phyloP scores from a whole-genome alignment of 208 protist species.

The Leishmania turanica region DNA sequence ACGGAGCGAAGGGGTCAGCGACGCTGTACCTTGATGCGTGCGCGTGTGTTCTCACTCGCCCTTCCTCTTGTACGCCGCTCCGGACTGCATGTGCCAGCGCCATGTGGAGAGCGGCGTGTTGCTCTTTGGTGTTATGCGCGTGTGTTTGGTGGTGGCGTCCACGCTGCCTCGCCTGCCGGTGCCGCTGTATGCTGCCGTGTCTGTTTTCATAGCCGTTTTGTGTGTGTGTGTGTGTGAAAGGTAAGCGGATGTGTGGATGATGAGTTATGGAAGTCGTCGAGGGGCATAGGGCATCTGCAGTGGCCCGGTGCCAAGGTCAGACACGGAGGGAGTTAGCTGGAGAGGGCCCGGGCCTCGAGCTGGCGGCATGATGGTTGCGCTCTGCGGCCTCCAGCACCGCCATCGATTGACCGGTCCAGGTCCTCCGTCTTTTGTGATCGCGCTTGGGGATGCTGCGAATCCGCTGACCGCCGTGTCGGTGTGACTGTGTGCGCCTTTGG shows the following conservation, averaged over 20 bases:
- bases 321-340: neutral
- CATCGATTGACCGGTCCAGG: neutral
- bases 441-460: neutral
- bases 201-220: neutral
- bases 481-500: neutral
- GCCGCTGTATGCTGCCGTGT: neutral
- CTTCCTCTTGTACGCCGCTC: neutral
- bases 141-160: neutral
- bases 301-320: neutral
- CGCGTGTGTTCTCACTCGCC: neutral
- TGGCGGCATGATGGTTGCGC: neutral
- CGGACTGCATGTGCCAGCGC: neutral
- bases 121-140: neutral
- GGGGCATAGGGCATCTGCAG: neutral
- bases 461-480: neutral
- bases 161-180: neutral
- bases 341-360: neutral
- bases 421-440: neutral
- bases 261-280: conserved; percentile 1
- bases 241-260: neutral
- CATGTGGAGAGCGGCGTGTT: neutral
- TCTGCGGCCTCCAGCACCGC: neutral
- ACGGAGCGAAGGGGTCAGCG: no score
- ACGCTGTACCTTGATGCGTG: neutral
- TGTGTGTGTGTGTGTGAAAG: neutral